Percentiles rank a stretch among this genome's conserved stretches.
These are phyloP conservation scores for Westerdykella aurantiaca DNA, from an alignment of 2,329 filamentous ascomycete species.

Conservation along the genomic window DNA sequence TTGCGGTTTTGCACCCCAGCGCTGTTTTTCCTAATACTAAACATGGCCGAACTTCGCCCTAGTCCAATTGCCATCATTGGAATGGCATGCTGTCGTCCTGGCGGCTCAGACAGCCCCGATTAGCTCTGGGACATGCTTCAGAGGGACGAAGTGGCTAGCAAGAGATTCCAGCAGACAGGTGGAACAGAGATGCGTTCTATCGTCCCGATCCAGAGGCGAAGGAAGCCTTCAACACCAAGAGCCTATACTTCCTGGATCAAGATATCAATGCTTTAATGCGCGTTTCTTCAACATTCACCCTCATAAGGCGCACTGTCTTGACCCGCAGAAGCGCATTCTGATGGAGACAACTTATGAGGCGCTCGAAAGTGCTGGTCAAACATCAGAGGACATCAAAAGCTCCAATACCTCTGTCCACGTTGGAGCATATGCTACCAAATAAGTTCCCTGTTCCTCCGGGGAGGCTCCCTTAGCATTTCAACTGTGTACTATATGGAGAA, in stretches of 20 bases:
- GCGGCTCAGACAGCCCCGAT: conserved; percentile 20
- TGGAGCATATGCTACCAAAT: neutral
- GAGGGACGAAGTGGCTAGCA: conserved; percentile 22
- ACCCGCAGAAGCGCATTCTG: conserved; percentile 11
- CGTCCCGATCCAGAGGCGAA: conserved; percentile 7
- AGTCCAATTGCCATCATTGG: conserved; percentile 12
- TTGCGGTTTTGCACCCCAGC: too few relatives aligned
- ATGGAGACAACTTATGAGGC: conserved; percentile 8
- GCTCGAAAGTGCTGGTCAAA: conserved; percentile 1
- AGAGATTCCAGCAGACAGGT: conserved; percentile 22
- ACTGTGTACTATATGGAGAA: too few relatives aligned
- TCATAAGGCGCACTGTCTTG: conserved; percentile 6
- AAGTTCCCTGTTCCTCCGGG: neutral
- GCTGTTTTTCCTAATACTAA: too few relatives aligned
- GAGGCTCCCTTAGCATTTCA: too few relatives aligned
- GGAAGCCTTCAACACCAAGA: conserved; percentile 7
- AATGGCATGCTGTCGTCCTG: conserved; percentile 26
- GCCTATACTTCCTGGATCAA: conserved; percentile 8
- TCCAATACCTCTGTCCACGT: conserved; percentile 2
- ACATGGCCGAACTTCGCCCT: neutral
- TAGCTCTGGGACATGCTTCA: conserved; percentile 32
- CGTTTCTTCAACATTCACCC: conserved; percentile 6
- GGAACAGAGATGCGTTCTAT: conserved; percentile 22
- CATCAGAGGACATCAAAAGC: neutral
- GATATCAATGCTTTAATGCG: conserved; percentile 5